These are phyloP conservation scores for Rosellinia necatrix DNA, from an alignment of 2,329 filamentous ascomycete genomes.

Conservation along the genomic window DNA sequence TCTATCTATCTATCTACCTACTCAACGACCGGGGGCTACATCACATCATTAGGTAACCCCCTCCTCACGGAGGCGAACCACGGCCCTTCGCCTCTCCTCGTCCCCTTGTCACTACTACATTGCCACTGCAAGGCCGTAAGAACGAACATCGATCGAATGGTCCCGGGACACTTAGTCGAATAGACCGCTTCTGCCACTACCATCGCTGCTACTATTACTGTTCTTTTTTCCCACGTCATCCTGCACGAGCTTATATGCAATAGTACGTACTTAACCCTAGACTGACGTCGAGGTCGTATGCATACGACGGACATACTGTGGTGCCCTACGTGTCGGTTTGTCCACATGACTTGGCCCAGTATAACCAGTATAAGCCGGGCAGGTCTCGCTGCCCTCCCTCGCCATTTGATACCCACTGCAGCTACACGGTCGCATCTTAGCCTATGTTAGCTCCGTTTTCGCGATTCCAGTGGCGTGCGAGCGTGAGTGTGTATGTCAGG, in stretches of 20 bases:
- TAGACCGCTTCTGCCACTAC: too few relatives aligned
- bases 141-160: background rate
- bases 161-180: too few relatives aligned
- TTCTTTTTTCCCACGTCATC: constrained; percentile 27
- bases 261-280: background rate
- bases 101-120: too few relatives aligned
- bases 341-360: constrained; percentile 24
- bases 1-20: too few relatives aligned
- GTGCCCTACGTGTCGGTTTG: constrained; percentile 28
- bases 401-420: background rate
- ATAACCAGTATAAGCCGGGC: too few relatives aligned
- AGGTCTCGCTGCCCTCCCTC: background rate
- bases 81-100: background rate
- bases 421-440: background rate
- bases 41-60: background rate
- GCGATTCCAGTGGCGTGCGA: background rate
- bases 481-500: background rate
- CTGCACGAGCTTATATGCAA: constrained; percentile 8
- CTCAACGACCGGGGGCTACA: too few relatives aligned
- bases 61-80: background rate
- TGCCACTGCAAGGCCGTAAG: too few relatives aligned
- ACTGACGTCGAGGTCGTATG: constrained; percentile 19
- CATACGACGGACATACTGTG: constrained; percentile 21
- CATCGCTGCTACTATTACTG: background rate
- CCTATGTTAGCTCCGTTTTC: background rate